Evolutionary conservation across 176 grass and related monocot genomes (phyloP), one percentile per base, ranked within the genome.

Genomic region (Carex scoparia): DNA sequence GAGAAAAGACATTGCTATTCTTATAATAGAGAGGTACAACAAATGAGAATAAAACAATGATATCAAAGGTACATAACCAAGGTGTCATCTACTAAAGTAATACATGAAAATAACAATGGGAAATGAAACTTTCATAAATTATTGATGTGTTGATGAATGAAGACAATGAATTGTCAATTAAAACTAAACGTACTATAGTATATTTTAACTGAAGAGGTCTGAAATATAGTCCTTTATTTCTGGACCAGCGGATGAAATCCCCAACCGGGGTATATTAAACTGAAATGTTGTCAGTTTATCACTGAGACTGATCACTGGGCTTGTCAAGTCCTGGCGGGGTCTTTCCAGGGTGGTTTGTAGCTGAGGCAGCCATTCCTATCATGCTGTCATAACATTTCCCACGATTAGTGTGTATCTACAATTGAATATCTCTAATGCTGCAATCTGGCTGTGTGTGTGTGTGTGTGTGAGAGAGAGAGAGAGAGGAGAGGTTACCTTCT

Each of bases 301-400:
- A 18, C 19, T 51, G 8, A 16, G 80, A 10, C 57, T 46, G 12
- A 28, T 86, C 86, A 44, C 88, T 93, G 1, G 92, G 95, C 48
- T 90, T 81, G 65, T 94, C 93, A 7, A 62, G 82, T 14, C 88
- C 88, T 0, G 31, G 0, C 1, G 95, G 93, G 75, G 89, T 87
- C 62, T 87, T 93, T 40, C 95, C 91, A 56, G 91, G 88, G 57
- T 89, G 94, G 44, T 98, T 93, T 71, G 51, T 87, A 64, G 14
- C 54, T 4, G 75, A 57, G 53, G 75, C 7, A 65, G 88, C 65
- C 0, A 69, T 77, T 53, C 91, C 93, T 66, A 93, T 77, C 80
- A 90, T 89, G 40, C 95, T 98, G 78, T 53, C 65, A 87, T 10
- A 30, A 55, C 31, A 44, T 35, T 31, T 49, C n/a, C 15, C n/a